phyloP scores from a whole-genome alignment of 495 filamentous ascomycete species.

The Daldinia grandis region DNA sequence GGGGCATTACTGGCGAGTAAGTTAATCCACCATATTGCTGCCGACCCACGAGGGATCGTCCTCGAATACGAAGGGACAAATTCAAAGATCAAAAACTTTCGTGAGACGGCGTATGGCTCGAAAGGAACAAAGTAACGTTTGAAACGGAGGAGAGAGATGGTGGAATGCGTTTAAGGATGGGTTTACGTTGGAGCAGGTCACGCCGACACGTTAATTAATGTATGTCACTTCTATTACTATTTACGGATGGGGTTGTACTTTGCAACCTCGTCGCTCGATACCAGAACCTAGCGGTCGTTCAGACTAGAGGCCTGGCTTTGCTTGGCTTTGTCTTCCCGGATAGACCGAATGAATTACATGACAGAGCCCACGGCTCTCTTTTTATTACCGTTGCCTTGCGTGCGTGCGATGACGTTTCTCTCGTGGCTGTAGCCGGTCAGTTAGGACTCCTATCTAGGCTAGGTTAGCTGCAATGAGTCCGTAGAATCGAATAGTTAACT shows the following conservation, averaged over 20 bases:
- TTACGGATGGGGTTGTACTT: neutral
- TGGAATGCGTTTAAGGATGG: neutral
- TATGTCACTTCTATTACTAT: neutral
- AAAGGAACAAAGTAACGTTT: neutral
- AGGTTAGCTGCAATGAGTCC: neutral
- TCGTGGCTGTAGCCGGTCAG: neutral
- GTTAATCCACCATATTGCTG: neutral
- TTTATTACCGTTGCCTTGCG: neutral
- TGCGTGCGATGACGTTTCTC: neutral
- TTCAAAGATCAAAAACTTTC: slow-evolving; percentile 25
- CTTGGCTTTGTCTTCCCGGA: neutral
- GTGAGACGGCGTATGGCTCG: slow-evolving; percentile 13
- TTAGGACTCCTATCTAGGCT: neutral
- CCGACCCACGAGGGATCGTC: neutral
- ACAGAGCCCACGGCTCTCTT: neutral
- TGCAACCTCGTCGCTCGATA: slow-evolving; percentile 2
- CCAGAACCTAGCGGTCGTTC: slow-evolving; percentile 7
- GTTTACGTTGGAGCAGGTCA: neutral
- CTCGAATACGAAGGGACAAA: neutral
- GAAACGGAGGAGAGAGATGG: neutral
- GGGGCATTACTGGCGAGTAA: neutral
- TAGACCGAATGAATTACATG: slow-evolving; percentile 27
- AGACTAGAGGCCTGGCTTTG: neutral
- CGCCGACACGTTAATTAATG: neutral
- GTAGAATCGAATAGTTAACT: neutral